phyloP scores from a whole-genome alignment of 768 basidiomycete genomes.

The Boletales sp. region DNA sequence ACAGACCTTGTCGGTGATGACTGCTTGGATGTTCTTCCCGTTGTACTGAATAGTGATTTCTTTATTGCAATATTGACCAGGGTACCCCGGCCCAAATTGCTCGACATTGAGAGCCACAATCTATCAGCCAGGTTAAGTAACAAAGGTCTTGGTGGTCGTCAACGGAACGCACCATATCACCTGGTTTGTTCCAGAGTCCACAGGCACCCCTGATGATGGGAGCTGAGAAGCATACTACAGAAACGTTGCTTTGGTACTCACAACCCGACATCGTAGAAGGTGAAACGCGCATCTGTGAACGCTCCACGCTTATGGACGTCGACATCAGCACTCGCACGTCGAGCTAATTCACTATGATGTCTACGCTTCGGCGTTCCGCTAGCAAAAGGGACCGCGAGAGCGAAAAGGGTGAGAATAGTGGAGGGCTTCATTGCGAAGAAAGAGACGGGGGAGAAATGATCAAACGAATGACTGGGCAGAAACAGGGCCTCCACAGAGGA shows the following conservation, averaged over 20 bases:
- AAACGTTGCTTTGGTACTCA: conserved; percentile 21
- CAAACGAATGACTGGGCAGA: conserved; percentile 24
- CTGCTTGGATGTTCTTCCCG: conserved; percentile 52
- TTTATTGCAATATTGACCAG: conserved; percentile 62
- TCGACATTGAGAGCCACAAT: conserved; percentile 26
- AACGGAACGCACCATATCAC: conserved; percentile 23
- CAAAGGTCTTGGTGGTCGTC: neutral
- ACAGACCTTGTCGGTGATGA: conserved; percentile 57
- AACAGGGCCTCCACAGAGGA: conserved; percentile 2
- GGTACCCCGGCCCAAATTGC: conserved; percentile 57
- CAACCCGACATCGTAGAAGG: conserved; percentile 55
- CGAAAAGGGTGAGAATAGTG: conserved; percentile 32
- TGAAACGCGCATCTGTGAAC: conserved; percentile 38
- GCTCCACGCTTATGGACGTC: conserved; percentile 30
- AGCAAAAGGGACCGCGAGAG: conserved; percentile 34
- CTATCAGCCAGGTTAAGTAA: conserved; percentile 8
- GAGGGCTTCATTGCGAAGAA: conserved; percentile 21
- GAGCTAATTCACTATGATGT: conserved; percentile 46
- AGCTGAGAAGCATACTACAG: conserved; percentile 1
- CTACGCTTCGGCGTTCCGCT: conserved; percentile 23
- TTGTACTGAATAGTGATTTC: conserved; percentile 55
- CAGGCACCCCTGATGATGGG: conserved; percentile 48
- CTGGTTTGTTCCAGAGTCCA: conserved; percentile 36
- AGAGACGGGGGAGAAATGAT: neutral
- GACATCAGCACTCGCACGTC: conserved; percentile 39